Conservation (phyloP, 139 green algal genomes). For the Volvox africanus region DNA sequence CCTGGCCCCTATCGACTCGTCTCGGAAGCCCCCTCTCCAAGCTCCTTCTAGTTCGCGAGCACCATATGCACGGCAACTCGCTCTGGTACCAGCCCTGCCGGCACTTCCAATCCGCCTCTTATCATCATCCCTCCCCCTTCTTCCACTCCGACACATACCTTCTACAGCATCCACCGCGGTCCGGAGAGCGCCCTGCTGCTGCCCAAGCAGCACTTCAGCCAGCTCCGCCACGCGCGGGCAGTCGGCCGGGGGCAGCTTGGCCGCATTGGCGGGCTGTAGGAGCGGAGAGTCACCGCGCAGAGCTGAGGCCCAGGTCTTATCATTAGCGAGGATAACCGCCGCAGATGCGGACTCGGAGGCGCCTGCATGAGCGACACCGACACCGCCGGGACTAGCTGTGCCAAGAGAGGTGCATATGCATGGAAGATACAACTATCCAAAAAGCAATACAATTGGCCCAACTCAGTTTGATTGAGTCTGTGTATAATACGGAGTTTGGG, state of each 20-base stretch:
- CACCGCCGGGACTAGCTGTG: too few relatives aligned
- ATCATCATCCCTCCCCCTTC: not conserved
- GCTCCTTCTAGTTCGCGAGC: too few relatives aligned
- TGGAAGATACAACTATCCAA: too few relatives aligned
- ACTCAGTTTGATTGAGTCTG: too few relatives aligned
- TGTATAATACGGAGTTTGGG: too few relatives aligned
- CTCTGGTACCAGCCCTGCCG: not conserved
- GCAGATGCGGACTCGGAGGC: not conserved
- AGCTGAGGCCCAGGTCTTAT: slow-evolving; percentile 60
- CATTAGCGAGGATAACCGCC: slow-evolving; percentile 45
- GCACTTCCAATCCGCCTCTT: not conserved
- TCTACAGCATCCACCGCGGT: slow-evolving; percentile 14
- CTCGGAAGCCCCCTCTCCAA: too few relatives aligned
- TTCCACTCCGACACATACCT: slow-evolving; percentile 9
- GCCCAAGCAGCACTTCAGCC: slow-evolving; percentile 39
- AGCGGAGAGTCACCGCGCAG: slow-evolving; percentile 65
- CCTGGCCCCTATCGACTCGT: too few relatives aligned
- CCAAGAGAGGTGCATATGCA: too few relatives aligned
- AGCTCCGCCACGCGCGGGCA: slow-evolving; percentile 33
- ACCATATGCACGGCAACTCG: too few relatives aligned
- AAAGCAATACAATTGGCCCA: too few relatives aligned
- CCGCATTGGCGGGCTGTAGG: slow-evolving; percentile 59
- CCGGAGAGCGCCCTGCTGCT: not conserved
- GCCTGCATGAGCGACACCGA: not conserved
- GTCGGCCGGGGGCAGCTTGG: slow-evolving; percentile 73